Evolutionary conservation across 495 filamentous ascomycete species (phyloP).

Genomic region (Annulohypoxylon stygium): DNA sequence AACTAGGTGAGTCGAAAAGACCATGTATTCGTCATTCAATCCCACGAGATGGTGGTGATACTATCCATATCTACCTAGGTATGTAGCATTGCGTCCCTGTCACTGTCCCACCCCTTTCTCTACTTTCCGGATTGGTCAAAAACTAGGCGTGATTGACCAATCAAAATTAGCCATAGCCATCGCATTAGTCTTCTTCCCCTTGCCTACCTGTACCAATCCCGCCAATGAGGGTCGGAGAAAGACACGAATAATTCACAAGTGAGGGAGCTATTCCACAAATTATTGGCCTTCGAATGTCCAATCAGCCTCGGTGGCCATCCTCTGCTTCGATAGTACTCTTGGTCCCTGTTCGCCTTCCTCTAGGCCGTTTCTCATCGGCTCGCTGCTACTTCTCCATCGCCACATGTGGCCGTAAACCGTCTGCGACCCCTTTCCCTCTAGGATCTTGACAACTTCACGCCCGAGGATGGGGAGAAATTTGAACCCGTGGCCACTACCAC

Average conservation of each 20-base stretch:
- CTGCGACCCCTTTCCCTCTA: constrained; percentile 47
- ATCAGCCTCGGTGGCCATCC: constrained; percentile 50
- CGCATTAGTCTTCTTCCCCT: background rate
- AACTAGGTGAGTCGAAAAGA: background rate
- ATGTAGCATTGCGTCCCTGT: background rate
- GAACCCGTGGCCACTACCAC: constrained; percentile 82
- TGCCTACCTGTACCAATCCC: background rate
- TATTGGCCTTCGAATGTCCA: constrained; percentile 39
- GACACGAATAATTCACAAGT: background rate
- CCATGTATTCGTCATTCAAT: constrained; percentile 17
- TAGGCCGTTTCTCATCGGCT: constrained; percentile 46
- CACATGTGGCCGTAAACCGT: constrained; percentile 50
- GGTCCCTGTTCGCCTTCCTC: constrained; percentile 54
- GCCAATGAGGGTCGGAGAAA: constrained; percentile 5
- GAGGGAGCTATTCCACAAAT: background rate
- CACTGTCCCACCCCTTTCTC: background rate
- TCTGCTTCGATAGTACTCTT: constrained; percentile 49
- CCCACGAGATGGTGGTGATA: constrained; percentile 3
- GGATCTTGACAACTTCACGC: constrained; percentile 71
- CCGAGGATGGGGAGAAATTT: constrained; percentile 87
- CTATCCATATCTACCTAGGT: background rate
- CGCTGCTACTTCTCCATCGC: constrained; percentile 46
- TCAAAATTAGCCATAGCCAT: constrained; percentile 11
- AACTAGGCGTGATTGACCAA: constrained; percentile 24
- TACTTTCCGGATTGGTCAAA: constrained; percentile 39